Evolutionary conservation across 345 rosid species (phyloP).

Genomic region (Heritiera fomes): DNA sequence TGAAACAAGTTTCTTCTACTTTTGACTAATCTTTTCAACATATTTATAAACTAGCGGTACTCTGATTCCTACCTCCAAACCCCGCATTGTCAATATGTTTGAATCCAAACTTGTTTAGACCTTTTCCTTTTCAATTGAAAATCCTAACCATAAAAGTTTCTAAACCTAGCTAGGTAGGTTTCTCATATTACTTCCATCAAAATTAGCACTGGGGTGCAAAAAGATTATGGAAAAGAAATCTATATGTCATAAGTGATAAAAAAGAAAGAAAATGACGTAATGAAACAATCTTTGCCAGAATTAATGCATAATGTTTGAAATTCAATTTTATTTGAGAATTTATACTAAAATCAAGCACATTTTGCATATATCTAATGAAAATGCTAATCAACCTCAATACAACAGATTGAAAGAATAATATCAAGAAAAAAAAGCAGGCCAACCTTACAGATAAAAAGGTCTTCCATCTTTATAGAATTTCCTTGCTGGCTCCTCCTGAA

Average conservation of each 20-base stretch:
- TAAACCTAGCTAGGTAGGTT: background rate
- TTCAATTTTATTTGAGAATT: background rate
- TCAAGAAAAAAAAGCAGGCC: slow-evolving; percentile 17
- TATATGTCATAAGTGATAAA: background rate
- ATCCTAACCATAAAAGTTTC: background rate
- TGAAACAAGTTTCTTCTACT: background rate
- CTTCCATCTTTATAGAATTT: slow-evolving; percentile 88
- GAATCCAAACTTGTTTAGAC: background rate
- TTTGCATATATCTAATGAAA: background rate
- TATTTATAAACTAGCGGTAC: background rate
- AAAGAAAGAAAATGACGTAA: background rate
- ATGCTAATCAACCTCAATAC: background rate
- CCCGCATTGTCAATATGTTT: background rate
- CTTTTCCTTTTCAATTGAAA: background rate
- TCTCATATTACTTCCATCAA: background rate
- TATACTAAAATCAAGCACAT: slow-evolving; percentile 3
- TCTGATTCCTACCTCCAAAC: background rate
- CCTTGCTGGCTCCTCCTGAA: slow-evolving; percentile 69
- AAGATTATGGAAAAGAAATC: background rate
- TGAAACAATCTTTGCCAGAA: background rate
- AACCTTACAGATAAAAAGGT: slow-evolving; percentile 84
- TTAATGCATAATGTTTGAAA: background rate
- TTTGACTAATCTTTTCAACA: background rate
- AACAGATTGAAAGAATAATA: background rate
- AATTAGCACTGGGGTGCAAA: background rate